phyloP scores from a whole-genome alignment of 2,329 filamentous ascomycete species.

The Aspergillus hortae region DNA sequence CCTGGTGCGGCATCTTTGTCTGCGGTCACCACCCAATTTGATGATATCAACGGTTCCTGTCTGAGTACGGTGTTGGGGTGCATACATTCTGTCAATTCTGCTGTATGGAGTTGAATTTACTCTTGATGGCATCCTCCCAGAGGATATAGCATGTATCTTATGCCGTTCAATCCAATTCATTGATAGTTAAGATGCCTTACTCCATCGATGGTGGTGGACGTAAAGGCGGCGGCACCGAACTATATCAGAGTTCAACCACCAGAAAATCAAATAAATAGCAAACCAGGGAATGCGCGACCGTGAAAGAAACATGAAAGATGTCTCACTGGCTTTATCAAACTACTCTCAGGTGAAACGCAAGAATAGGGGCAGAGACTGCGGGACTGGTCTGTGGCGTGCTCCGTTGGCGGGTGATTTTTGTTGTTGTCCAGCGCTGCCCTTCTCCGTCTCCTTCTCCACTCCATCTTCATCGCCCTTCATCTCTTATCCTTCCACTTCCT shows the following conservation, averaged over 20 bases:
- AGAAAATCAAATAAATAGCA: neutral
- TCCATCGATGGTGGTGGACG: too few species aligned
- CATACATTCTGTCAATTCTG: too few species aligned
- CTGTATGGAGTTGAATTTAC: too few species aligned
- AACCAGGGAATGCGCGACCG: too few species aligned
- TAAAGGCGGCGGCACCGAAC: neutral
- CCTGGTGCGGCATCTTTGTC: too few species aligned
- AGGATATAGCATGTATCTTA: too few species aligned
- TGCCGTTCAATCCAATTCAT: too few species aligned
- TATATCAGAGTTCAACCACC: neutral
- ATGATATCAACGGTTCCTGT: neutral
- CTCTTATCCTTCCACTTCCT: neutral
- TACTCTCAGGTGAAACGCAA: neutral
- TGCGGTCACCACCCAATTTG: too few species aligned
- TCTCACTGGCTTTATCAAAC: neutral
- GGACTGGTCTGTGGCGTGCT: slow-evolving; percentile 21
- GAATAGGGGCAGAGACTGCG: slow-evolving; percentile 9
- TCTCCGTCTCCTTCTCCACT: slow-evolving; percentile 6
- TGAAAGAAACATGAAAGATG: too few species aligned
- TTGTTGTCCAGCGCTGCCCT: slow-evolving; percentile 1
- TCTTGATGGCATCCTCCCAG: too few species aligned
- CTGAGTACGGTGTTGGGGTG: too few species aligned
- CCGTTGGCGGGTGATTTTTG: slow-evolving; percentile 11
- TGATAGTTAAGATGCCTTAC: too few species aligned
- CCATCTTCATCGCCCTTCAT: slow-evolving; percentile 2